Evolutionary conservation across 768 basidiomycete genomes (phyloP), one percentile per base, ranked within the genome.

Genomic region (Russula compacta): DNA sequence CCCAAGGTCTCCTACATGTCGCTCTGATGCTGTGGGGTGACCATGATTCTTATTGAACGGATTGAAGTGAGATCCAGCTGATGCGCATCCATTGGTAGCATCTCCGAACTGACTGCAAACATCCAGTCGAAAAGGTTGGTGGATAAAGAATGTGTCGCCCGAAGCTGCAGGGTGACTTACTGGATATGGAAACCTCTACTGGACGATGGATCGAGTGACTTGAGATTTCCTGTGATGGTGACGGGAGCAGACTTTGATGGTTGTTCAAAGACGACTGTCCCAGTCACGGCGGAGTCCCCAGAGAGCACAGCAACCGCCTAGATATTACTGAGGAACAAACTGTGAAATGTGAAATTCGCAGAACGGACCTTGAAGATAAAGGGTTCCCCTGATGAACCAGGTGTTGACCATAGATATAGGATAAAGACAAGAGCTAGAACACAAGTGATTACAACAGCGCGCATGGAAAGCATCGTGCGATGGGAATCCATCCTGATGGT

Each of bases 181-280:
- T 93, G 90, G 59, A 93, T 74, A 73, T 92, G 91, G 75, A 92
- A 89, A 6, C 91, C 91, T 39, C 84, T 80, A 60, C 76, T 69
- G 5, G 84, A 76, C 52, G 77, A 77, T 5, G 83, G 75, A 64
- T 82, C 79, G 48, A 92, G 78, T 62, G 80, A 80, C 59, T 73
- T 76, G 64, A 93, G 75, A 55, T 80, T 76, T 32, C 88, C 88
- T 10, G 79, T 79, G 43, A 92, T 73, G 14, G 74, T 81, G 52
- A 89, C 85, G 29, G 83, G 79, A 2, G 77, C 79, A 57, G 69
- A 70, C 62, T 71, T 70, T 17, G 75, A 69, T 2, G 74, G 56
- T 71, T 92, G 89, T 33, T 77, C 75, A 71, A 92, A 90, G 43
- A 75, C 77, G 60, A 91, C 81, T 4, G 78, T 82, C 43, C 91